Base-by-base conservation (phyloP, 192 early-diverging fungal genomes). In the Entrophospora sp. region DNA sequence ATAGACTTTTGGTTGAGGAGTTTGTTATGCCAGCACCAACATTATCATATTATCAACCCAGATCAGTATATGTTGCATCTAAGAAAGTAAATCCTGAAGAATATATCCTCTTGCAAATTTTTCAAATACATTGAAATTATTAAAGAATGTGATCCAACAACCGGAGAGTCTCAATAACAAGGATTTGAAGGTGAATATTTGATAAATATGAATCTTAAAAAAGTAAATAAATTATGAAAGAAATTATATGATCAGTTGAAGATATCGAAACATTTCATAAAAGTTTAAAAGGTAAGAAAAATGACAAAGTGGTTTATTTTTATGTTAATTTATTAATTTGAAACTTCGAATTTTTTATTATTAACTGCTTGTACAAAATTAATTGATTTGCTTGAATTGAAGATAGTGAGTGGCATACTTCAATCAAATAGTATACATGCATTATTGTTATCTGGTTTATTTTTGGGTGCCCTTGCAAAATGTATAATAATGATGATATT, bases 141-240 rank as follows among this genome's bases (percentile, higher is more conserved):
- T 38, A 96, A 93, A 76, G 97, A 99, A 68, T 96, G 91, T 74
- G 97, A 99, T 69, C 94, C 95, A 14, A 77, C 81, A 1, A 96
- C 93, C 7, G 92, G 92, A 35, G 91, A 94, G 71, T 85, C 91
- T 5, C 92, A 94, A 65, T 90, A 89, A 64, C 89, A 95, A 46
- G 96, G 96, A 22, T 96, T 90, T 56, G 92, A 95, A 51, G 96
- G 95, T 69, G 96, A 98, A 71, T 98, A 96, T 71, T 73, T 79
- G 71, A 81, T 83, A 76, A 44, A 13, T 5, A 72, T 20, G n/a
- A 22, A 35, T 35, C 4, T 14, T 10, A 16, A 25, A 61, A 27
- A 18, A 27, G 7, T 16, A 40, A 14, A 13, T 12, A 51, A 13
- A 48, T 10, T 6, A 20, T 44, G 25, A 68, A 25, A n/a, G 10